Evolutionary conservation across 257 asterid species (phyloP), one percentile per base, ranked within the genome.

Genomic region (Cordia subcordata): DNA sequence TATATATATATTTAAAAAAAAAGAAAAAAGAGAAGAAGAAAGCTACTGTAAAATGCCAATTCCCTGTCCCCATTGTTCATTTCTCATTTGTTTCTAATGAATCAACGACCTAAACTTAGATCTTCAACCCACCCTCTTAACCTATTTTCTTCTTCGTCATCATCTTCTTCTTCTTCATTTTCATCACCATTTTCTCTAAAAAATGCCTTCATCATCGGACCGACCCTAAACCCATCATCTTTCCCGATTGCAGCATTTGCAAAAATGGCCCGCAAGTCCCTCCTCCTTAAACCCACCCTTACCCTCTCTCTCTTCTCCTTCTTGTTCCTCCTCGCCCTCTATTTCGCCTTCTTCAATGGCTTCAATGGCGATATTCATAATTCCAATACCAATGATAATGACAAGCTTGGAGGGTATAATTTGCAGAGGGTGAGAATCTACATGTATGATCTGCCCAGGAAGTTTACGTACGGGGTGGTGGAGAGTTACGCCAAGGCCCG

Each of bases 381-480:
- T 11, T 42, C 65, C 11, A 11, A 12, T 47, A 46, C 13, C 14
- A 11, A 13, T 49, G 19, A 20, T 8, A 49, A 49, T n/a, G 20
- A n/a, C 8, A 4, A 27, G n/a, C n/a, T n/a, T n/a, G n/a, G n/a
- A n/a, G n/a, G n/a, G 4, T 42, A 42, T 42, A 42, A 42, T 42
- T 42, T 11, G 15, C 47, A 11, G 49, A 61, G 67, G 59, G 90
- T 81, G 45, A 86, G 60, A 50, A 49, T 93, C 13, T 93, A 79
- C 52, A 72, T 85, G 90, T 93, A 93, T 65, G 92, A 83, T 70
- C 71, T 93, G 81, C 97, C 97, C 5, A 71, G 90, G 71, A 79
- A 79, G 73, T 93, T 86, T 23, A 93, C 97, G 0, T 86, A 86
- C 59, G 99, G 95, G 21, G 99, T 93, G 32, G 90, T 93, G 38